Conservation (phyloP, 2,329 filamentous ascomycete genomes). For the Aspergillus ibericus region DNA sequence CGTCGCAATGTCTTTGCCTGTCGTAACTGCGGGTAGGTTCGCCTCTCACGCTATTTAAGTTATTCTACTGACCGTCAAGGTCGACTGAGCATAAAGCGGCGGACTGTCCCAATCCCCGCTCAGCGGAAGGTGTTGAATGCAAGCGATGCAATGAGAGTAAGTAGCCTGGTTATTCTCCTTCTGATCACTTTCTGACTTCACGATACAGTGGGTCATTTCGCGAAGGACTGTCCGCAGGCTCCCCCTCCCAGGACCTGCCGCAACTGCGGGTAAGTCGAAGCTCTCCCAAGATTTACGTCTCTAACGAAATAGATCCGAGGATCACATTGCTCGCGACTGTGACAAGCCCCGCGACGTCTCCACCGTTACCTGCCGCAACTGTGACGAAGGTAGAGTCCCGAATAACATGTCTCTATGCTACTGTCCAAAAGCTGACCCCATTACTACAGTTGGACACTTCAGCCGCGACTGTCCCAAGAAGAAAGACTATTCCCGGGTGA, state of each 20-base stretch:
- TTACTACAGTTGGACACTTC: slow-evolving; percentile 40
- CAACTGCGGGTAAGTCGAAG: slow-evolving; percentile 44
- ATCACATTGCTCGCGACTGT: slow-evolving; percentile 46
- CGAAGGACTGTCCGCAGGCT: slow-evolving; percentile 46
- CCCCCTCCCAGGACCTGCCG: slow-evolving; percentile 40
- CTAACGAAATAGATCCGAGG: slow-evolving; percentile 37
- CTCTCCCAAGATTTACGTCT: not conserved
- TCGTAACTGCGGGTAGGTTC: slow-evolving; percentile 53
- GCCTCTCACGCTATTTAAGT: not conserved
- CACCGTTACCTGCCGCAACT: slow-evolving; percentile 47
- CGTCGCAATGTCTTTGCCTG: slow-evolving; percentile 46
- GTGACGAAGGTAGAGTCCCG: slow-evolving; percentile 39
- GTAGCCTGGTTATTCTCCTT: not conserved
- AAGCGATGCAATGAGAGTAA: slow-evolving; percentile 45
- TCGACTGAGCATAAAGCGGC: slow-evolving; percentile 47
- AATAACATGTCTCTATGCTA: not conserved
- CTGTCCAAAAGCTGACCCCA: slow-evolving; percentile 10
- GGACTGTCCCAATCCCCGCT: slow-evolving; percentile 50
- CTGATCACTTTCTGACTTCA: not conserved
- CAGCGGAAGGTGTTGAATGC: slow-evolving; percentile 47
- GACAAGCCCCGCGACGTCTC: slow-evolving; percentile 43
- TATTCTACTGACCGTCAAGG: slow-evolving; percentile 29
- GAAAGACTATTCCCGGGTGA: slow-evolving; percentile 45
- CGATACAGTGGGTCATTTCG: slow-evolving; percentile 44
- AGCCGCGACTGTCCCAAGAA: slow-evolving; percentile 46